phyloP scores from a whole-genome alignment of 2,329 filamentous ascomycete species.

The Aspergillus luchuensis region DNA sequence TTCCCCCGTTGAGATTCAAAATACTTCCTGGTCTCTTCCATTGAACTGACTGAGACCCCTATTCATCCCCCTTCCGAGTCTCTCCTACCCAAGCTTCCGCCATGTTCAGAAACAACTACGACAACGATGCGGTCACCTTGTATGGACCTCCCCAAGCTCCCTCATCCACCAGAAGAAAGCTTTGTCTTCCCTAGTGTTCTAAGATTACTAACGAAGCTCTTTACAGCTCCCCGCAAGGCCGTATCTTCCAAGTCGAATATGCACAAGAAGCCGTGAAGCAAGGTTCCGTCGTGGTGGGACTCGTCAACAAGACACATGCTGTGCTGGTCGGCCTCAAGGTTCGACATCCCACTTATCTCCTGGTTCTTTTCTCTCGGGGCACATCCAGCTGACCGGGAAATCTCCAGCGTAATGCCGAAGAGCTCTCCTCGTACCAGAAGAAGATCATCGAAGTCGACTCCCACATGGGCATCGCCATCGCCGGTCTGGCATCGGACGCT shows the following conservation, averaged over 20 bases:
- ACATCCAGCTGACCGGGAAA: constrained; percentile 8
- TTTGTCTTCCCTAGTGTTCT: background rate
- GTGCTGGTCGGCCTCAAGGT: constrained; percentile 97
- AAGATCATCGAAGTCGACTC: constrained; percentile 97
- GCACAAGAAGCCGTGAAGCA: constrained; percentile 98
- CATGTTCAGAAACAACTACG: constrained; percentile 99
- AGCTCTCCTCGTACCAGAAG: constrained; percentile 99
- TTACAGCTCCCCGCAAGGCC: constrained; percentile 89
- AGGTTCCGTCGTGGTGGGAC: constrained; percentile 93
- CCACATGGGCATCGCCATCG: constrained; percentile 92
- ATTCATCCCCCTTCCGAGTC: background rate
- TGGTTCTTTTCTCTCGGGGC: background rate
- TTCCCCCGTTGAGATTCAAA: constrained; percentile 12
- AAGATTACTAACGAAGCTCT: constrained; percentile 20
- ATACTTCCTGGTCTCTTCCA: constrained; percentile 12
- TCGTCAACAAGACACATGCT: constrained; percentile 97
- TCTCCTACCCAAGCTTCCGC: constrained; percentile 12
- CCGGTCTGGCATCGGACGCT: constrained; percentile 94
- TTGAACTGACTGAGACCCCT: background rate
- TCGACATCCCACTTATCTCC: constrained; percentile 22
- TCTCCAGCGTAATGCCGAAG: constrained; percentile 89
- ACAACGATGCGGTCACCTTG: constrained; percentile 99
- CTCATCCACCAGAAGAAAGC: constrained; percentile 18
- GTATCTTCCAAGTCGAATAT: constrained; percentile 99
- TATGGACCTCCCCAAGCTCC: constrained; percentile 54